phyloP scores from a whole-genome alignment of 805 yeast genomes.

The Torulaspora franciscae region DNA sequence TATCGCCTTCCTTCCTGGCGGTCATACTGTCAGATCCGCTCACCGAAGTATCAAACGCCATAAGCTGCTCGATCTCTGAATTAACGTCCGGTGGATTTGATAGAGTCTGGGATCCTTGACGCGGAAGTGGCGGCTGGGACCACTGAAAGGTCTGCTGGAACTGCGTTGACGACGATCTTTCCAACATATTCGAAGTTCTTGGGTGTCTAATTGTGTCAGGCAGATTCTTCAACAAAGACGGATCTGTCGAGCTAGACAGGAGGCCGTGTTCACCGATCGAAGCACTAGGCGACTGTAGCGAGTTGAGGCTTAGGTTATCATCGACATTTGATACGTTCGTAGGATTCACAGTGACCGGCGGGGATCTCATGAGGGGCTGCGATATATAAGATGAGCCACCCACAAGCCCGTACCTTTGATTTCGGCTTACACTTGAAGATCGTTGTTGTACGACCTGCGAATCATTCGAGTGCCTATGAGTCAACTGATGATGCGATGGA shows the following conservation, averaged over 20 bases:
- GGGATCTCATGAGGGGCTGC: constrained; percentile 10
- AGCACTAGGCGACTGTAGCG: constrained; percentile 15
- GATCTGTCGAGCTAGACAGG: constrained; percentile 3
- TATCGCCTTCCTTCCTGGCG: constrained; percentile 4
- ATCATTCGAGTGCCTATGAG: constrained; percentile 3
- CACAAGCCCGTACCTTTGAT: constrained; percentile 16
- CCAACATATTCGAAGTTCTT: constrained; percentile 3
- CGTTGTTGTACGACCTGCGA: constrained; percentile 12
- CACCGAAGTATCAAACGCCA: constrained; percentile 2
- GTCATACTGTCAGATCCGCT: not conserved
- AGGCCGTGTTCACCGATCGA: constrained; percentile 9
- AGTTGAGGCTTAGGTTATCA: constrained; percentile 14
- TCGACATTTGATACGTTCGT: constrained; percentile 16
- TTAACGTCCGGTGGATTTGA: constrained; percentile 1
- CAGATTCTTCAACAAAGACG: constrained; percentile 3
- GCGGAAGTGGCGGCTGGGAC: constrained; percentile 2
- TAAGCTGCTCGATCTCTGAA: constrained; percentile 8
- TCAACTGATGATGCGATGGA: constrained; percentile 4
- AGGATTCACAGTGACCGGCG: constrained; percentile 19
- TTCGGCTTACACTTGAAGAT: constrained; percentile 21
- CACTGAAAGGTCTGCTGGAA: constrained; percentile 2
- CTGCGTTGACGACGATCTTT: constrained; percentile 1
- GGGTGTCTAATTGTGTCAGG: constrained; percentile 13
- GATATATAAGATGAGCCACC: constrained; percentile 1
- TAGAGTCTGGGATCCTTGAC: constrained; percentile 6